These are phyloP conservation scores for Dalbergia oliveri DNA, from an alignment of 306 rosid species.

Conservation along the genomic window DNA sequence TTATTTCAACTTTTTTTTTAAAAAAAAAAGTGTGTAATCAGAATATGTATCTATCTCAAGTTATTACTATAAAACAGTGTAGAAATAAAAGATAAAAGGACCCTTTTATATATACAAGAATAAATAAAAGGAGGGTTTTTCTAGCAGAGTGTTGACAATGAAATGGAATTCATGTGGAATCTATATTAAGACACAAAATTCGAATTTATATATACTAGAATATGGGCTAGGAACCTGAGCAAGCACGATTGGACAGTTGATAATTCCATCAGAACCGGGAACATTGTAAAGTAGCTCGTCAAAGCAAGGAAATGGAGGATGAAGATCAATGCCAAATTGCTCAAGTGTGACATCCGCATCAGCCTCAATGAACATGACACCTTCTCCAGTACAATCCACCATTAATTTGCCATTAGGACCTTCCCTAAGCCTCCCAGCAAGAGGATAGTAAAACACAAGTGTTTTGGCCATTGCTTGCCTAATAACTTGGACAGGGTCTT, in stretches of 20 bases:
- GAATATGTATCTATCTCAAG: no score
- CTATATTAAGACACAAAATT: no score
- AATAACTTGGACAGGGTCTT: slow-evolving; percentile 30
- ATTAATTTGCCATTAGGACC: slow-evolving; percentile 20
- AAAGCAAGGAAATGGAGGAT: slow-evolving; percentile 57
- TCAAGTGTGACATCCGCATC: slow-evolving; percentile 1
- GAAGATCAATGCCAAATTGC: slow-evolving; percentile 46
- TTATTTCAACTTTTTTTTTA: no score
- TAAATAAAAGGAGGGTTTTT: no score
- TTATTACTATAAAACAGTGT: no score
- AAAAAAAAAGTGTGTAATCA: no score
- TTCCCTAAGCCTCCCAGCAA: slow-evolving; percentile 27
- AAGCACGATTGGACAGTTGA: slow-evolving; percentile 47
- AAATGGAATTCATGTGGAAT: no score
- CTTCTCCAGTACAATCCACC: slow-evolving; percentile 55
- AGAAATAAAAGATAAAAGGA: no score
- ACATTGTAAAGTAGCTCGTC: slow-evolving; percentile 53
- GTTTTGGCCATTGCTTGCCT: slow-evolving; percentile 22
- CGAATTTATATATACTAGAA: no score
- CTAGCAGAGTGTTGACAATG: no score
- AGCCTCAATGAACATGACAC: slow-evolving; percentile 45
- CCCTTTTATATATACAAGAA: no score
- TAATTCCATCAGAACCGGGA: slow-evolving; percentile 53
- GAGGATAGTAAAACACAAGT: slow-evolving; percentile 34
- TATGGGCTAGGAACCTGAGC: slow-evolving; percentile 38